These are phyloP conservation scores for Paramecium caudatum DNA, from an alignment of 73 alveolate species.

Conservation along the genomic window DNA sequence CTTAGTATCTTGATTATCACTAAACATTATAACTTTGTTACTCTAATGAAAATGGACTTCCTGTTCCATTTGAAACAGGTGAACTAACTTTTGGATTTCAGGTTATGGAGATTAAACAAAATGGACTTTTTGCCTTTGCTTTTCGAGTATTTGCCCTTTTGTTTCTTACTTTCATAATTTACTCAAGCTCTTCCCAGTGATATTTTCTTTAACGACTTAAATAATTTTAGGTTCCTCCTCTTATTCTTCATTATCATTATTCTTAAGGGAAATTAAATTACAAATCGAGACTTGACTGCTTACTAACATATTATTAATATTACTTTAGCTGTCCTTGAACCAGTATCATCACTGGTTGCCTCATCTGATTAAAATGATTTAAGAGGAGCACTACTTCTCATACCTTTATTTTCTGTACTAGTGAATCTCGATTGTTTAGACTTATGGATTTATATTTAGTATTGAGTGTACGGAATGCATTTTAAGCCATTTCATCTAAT, in stretches of 20 bases:
- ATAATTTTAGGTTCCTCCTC: neutral
- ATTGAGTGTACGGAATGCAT: neutral
- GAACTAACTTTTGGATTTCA: neutral
- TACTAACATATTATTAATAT: neutral
- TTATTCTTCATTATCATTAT: neutral
- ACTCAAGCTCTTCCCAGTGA: conserved; percentile 4
- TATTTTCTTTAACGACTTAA: conserved; percentile 1
- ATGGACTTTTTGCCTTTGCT: neutral
- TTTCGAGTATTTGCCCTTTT: neutral
- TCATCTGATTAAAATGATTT: neutral
- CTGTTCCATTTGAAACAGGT: neutral
- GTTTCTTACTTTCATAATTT: neutral
- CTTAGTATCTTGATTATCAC: conserved; percentile 25
- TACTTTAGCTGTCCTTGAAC: conserved; percentile 23
- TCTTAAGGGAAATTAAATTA: conserved; percentile 1
- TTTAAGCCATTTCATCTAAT: neutral
- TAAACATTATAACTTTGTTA: neutral
- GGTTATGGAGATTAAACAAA: neutral
- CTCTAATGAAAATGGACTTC: conserved; percentile 25
- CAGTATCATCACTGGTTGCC: neutral
- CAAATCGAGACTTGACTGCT: neutral
- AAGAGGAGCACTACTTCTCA: neutral
- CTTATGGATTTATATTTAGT: conserved; percentile 6
- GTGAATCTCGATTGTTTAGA: neutral
- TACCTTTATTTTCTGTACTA: neutral